Percentiles rank a stretch among this genome's conserved stretches.
phyloP scores from a whole-genome alignment of 305 asterid species.

The Solanum hybrid region DNA sequence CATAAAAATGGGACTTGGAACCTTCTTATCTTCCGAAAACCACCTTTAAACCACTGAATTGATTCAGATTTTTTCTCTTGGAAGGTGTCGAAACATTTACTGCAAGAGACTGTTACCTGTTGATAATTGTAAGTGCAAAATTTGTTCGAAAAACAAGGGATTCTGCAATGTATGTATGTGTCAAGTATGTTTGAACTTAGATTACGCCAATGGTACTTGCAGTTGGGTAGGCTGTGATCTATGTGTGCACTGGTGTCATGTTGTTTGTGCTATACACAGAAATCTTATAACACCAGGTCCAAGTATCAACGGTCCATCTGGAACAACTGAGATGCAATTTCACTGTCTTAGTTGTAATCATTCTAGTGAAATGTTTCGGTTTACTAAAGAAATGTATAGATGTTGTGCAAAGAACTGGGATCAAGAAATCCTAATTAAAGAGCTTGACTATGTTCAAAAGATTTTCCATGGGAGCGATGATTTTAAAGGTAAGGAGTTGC shows the following conservation, averaged over 20 bases:
- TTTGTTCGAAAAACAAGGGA: conserved; percentile 65
- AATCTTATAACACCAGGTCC: conserved; percentile 67
- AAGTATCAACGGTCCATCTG: conserved; percentile 51
- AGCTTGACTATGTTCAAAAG: conserved; percentile 72
- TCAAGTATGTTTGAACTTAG: conserved; percentile 75
- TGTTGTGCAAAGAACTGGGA: conserved; percentile 69
- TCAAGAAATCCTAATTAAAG: conserved; percentile 49
- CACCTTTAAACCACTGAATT: conserved; percentile 40
- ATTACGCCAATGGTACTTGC: conserved; percentile 68
- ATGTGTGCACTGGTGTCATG: conserved; percentile 90
- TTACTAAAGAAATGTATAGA: conserved; percentile 66
- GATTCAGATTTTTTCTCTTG: conserved; percentile 57
- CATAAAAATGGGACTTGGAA: conserved; percentile 47
- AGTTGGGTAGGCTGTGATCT: conserved; percentile 98
- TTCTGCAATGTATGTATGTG: conserved; percentile 94
- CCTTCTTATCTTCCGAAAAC: conserved; percentile 35
- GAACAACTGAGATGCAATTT: conserved; percentile 73
- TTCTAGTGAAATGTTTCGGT: conserved; percentile 88
- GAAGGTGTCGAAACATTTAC: conserved; percentile 58
- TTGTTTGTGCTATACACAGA: conserved; percentile 60
- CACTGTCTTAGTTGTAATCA: conserved; percentile 79
- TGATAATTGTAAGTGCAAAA: conserved; percentile 80
- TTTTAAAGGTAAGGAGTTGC: neutral
- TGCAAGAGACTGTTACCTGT: conserved; percentile 69
- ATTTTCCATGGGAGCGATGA: conserved; percentile 66